Evolutionary conservation across 768 basidiomycete species (phyloP), one percentile per base, ranked within the genome.

Genomic region (Tulasnella sp.): DNA sequence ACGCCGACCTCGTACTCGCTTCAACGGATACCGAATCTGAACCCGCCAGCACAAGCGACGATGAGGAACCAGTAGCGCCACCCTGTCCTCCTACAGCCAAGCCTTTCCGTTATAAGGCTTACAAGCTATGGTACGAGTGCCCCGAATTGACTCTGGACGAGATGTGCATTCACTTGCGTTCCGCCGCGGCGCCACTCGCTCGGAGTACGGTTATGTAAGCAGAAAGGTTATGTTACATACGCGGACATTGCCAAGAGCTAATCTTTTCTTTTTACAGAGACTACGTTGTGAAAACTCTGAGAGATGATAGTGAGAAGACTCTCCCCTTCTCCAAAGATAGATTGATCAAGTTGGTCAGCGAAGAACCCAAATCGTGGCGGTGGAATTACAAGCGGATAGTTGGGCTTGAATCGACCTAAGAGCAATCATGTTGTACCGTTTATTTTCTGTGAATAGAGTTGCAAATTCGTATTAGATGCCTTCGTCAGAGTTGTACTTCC

Each of bases 161-260:
- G 21, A 62, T 77, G 39, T 77, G 76, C 36, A 34, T 31, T 38
- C 31, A 39, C 12, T 27, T 77, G 48, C 76, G 76, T 31, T 56
- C 76, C 27, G 42, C 76, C 24, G 48, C 27, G 10, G 2, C 52
- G 34, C 76, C 76, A 19, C 76, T 77, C 34, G 52, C 48, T 38
- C 48, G 52, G 24, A 52, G n/a, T 10, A 77, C 76, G 10, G 56
- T 77, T 9, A 77, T 77, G 76, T 77, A 39, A 77, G 76, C 40
- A n/a, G 3, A 8, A 7, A 27, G 19, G 40, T 21, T n/a, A 21
- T 76, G 34, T 24, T n/a, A 14, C n/a, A 36, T 31, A 7, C n/a
- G 34, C 3, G 16, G 27, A 56, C 7, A 12, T 38, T 16, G 3
- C 39, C n/a, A n/a, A 19, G 5, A 39, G 40, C 27, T 76, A 16